A percentile compares a stretch with the other conserved stretches of the same genome.
phyloP scores from a whole-genome alignment of 306 rosid genomes.

The Herpetospermum pedunculosum region DNA sequence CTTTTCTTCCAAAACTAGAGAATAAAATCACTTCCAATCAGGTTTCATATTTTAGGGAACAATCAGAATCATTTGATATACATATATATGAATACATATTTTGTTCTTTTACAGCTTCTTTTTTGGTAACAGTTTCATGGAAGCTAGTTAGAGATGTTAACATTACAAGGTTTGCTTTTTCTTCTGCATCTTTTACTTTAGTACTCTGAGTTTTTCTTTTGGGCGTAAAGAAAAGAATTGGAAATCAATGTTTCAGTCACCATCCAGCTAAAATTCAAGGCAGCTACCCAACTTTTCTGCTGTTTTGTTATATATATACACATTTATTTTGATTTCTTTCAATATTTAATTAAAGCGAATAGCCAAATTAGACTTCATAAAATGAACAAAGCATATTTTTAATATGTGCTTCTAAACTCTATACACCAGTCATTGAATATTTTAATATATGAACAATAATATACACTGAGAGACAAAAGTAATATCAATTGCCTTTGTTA shows the following conservation, averaged over 20 bases:
- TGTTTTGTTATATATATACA: neutral
- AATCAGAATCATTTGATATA: neutral
- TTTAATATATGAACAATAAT: too few species aligned
- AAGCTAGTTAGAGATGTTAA: neutral
- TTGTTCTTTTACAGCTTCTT: neutral
- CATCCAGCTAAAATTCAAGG: neutral
- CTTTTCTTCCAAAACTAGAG: neutral
- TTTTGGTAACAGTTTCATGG: neutral
- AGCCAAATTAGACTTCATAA: neutral
- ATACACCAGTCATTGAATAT: neutral
- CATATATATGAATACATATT: neutral
- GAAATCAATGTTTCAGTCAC: neutral
- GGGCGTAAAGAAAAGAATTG: neutral
- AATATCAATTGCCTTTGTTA: too few species aligned
- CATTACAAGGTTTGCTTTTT: neutral
- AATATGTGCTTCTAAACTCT: neutral
- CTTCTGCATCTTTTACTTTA: neutral
- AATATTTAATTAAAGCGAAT: neutral
- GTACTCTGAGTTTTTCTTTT: neutral
- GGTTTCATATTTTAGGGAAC: constrained; percentile 4
- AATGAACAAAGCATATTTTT: neutral
- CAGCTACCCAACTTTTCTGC: neutral
- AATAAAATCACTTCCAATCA: neutral
- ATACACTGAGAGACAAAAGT: too few species aligned
- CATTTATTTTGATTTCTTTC: neutral